Evolutionary conservation across 225 moss, liverwort and hornwort species (phyloP), one percentile per base, ranked within the genome.

Genomic region (Physcomitrium patens): DNA sequence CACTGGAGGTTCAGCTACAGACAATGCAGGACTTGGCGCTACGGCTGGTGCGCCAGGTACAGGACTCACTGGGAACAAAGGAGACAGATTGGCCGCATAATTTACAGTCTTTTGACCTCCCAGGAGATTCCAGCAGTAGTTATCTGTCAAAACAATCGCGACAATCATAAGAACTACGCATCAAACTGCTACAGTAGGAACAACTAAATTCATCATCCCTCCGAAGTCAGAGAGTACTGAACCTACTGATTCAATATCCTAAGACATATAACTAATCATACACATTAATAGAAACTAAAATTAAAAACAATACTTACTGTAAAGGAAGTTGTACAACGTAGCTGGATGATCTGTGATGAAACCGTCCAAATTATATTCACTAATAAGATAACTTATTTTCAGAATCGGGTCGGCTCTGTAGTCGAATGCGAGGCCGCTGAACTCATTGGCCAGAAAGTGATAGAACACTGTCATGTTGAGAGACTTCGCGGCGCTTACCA

Each of bases 391-490:
- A 69, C 65, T 49, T 4, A 99, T 86, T 77, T 95, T 83, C 5
- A 93, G 72, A 1, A 79, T 86, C 22, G 99, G 80, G 50, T 99
- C 99, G 8, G 74, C 75, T 81, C 84, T 74, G 23, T 86, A 80
- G 64, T 99, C 99, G 2, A 48, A 23, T 47, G 89, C 80, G 4
- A 77, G 74, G 3, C 72, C 68, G 18, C 11, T 44, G 72, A 80
- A 87, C 73, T 99, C 99, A 67, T 95, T 90, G 23, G 77, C 73
- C 60, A 91, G 82, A 4, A 64, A 76, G 19, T 61, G 59, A 67
- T 87, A 89, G 70, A 85, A 93, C 7, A 86, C 86, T 0, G 91
- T 88, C 86, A 99, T 78, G 74, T 93, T 93, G 60, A 90, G 84
- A 0, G 76, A 68, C 46, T 92, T 90, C 53, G 99, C 99, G 74